Percentiles rank a stretch among this genome's conserved stretches.
Conservation (phyloP, 2,329 filamentous ascomycete species). For the Bipolaris bicolor region DNA sequence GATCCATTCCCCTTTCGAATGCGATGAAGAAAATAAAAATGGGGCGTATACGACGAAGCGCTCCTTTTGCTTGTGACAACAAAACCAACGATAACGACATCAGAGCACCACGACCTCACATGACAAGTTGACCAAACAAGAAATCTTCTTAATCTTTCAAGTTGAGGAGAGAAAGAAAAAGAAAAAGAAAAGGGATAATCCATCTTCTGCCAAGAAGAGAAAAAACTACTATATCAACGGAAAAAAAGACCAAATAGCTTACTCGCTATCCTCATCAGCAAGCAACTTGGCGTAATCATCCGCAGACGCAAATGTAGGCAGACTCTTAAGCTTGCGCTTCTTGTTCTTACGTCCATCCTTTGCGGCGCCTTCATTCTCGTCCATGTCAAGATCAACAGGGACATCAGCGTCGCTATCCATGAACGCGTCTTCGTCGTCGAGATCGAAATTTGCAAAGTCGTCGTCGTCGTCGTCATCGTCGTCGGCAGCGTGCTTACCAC, state of each 20-base stretch:
- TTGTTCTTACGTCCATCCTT: constrained; percentile 62
- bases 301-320: constrained; percentile 90
- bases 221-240: no score
- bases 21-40: no score
- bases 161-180: no score
- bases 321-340: constrained; percentile 82
- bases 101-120: no score
- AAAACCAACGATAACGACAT: no score
- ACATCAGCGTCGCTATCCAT: constrained; percentile 63
- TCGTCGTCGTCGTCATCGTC: constrained; percentile 34
- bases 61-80: no score
- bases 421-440: constrained; percentile 62
- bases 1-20: no score
- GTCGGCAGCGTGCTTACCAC: constrained; percentile 44
- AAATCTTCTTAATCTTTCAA: no score
- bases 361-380: constrained; percentile 49
- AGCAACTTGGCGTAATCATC: constrained; percentile 93
- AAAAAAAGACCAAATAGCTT: background rate
- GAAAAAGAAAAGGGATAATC: no score
- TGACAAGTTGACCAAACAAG: no score
- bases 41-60: no score
- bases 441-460: constrained; percentile 51
- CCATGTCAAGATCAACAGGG: constrained; percentile 56
- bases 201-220: no score
- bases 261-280: constrained; percentile 63